These are phyloP conservation scores for Parsonsia alboflavescens DNA, from an alignment of 257 asterid species.

Conservation along the genomic window DNA sequence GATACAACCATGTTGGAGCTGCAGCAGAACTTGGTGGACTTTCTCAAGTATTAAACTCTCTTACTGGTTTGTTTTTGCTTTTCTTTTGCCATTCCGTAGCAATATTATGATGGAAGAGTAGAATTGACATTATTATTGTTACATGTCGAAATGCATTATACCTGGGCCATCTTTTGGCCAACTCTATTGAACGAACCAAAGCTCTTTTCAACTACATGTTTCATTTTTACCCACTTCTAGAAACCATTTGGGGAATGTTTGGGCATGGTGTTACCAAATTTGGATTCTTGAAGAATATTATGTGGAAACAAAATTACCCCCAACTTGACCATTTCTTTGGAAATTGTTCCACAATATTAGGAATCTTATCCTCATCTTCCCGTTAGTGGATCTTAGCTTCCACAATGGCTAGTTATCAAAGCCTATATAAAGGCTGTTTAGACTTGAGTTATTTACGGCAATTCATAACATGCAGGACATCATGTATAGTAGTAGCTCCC, in stretches of 20 bases:
- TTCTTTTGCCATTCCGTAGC: neutral
- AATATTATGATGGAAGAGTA: neutral
- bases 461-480: too few species aligned
- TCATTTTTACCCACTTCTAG: neutral
- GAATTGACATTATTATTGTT: neutral
- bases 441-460: too few species aligned
- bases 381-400: too few species aligned
- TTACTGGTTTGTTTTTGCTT: neutral
- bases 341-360: too few species aligned
- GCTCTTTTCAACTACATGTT: neutral
- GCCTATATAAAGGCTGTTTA: too few species aligned
- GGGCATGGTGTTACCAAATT: neutral
- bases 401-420: too few species aligned
- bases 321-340: too few species aligned
- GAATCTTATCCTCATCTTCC: too few species aligned
- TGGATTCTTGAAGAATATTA: neutral
- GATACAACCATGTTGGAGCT: constrained; percentile 39
- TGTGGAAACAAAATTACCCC: too few species aligned
- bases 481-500: too few species aligned
- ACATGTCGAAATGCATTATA: neutral
- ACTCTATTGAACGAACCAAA: neutral
- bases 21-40: constrained; percentile 42
- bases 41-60: constrained; percentile 45
- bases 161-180: neutral
- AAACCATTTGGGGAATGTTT: neutral